Evolutionary conservation across 2,329 filamentous ascomycete genomes (phyloP).

Genomic region (Knufia petricola): DNA sequence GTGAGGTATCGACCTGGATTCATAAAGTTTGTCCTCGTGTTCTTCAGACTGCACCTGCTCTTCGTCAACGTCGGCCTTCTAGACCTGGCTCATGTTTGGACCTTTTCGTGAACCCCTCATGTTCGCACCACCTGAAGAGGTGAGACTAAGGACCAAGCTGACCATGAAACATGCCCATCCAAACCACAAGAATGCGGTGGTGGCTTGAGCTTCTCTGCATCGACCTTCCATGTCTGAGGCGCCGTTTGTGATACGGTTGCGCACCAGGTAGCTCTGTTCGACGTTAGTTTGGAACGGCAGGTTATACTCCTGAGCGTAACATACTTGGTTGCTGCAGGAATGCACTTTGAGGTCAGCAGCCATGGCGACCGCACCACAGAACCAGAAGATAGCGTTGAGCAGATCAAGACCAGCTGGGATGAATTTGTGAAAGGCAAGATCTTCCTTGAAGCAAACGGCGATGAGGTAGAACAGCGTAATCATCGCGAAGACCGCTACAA

Average conservation of each 20-base stretch:
- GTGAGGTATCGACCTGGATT: neutral
- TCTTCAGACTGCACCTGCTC: too few relatives aligned
- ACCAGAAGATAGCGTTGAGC: slow-evolving; percentile 41
- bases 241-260: slow-evolving; percentile 39
- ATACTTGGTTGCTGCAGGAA: slow-evolving; percentile 39
- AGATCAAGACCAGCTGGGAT: slow-evolving; percentile 36
- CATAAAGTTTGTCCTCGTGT: slow-evolving; percentile 2
- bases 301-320: slow-evolving; percentile 15
- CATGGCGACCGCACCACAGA: slow-evolving; percentile 40
- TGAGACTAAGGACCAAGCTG: slow-evolving; percentile 32
- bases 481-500: slow-evolving; percentile 38
- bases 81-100: slow-evolving; percentile 39
- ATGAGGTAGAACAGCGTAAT: slow-evolving; percentile 41
- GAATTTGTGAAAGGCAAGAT: slow-evolving; percentile 34
- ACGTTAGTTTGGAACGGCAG: neutral
- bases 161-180: slow-evolving; percentile 36
- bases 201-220: slow-evolving; percentile 44
- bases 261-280: slow-evolving; percentile 30
- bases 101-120: slow-evolving; percentile 28
- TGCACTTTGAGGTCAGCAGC: slow-evolving; percentile 37
- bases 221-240: slow-evolving; percentile 30
- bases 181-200: slow-evolving; percentile 45
- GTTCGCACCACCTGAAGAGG: slow-evolving; percentile 28
- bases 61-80: slow-evolving; percentile 15
- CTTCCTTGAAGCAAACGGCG: slow-evolving; percentile 32